Conservation (phyloP, 2,329 filamentous ascomycete species). For the Talaromyces albobiverticillius region DNA sequence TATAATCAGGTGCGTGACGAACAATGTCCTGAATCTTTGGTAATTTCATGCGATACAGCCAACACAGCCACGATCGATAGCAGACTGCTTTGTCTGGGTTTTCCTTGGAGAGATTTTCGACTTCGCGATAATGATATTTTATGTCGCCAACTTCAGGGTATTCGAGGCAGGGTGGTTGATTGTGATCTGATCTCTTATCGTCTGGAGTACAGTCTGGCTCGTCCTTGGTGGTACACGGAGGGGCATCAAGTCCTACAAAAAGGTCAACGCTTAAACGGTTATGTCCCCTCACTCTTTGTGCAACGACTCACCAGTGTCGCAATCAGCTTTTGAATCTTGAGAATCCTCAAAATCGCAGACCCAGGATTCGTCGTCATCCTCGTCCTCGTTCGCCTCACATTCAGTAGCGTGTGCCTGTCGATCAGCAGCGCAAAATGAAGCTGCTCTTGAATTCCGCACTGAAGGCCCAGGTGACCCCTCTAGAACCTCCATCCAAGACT, state of each 20-base stretch:
- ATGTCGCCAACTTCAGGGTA: slow-evolving; percentile 6
- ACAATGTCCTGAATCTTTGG: background rate
- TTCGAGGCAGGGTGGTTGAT: background rate
- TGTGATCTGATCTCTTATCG: background rate
- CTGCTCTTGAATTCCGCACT: background rate
- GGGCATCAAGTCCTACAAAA: background rate
- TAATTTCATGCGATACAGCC: slow-evolving; percentile 9
- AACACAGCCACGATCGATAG: slow-evolving; percentile 7
- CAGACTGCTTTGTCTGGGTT: background rate
- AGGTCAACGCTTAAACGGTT: background rate
- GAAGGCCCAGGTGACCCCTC: slow-evolving; percentile 9
- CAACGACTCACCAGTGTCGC: background rate
- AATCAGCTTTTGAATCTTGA: background rate
- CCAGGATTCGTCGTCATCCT: slow-evolving; percentile 1
- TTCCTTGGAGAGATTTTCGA: background rate
- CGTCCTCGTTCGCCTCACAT: no score
- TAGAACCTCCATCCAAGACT: slow-evolving; percentile 8
- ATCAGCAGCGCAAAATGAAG: background rate
- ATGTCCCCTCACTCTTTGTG: background rate
- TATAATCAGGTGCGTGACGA: background rate
- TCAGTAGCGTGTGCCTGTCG: no score
- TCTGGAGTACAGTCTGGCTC: background rate
- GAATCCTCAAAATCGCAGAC: background rate
- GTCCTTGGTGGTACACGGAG: background rate
- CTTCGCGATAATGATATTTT: background rate